Evolutionary conservation across 1,284 basidiomycete genomes (phyloP).

Genomic region (Microbotryum violaceum): DNA sequence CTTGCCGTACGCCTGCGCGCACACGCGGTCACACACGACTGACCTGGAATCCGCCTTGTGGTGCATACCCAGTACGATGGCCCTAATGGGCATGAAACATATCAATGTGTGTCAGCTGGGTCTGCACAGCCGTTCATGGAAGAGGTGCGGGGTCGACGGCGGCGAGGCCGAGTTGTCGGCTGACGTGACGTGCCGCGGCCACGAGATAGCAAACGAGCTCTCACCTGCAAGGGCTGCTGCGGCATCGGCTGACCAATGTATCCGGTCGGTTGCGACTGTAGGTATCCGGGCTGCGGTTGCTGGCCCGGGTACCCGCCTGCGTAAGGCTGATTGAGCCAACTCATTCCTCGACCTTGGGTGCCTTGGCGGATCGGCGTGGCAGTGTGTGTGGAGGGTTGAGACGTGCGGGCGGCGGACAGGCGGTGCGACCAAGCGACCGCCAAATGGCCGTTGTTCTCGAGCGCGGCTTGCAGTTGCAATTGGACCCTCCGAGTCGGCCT

Average conservation of each 20-base stretch:
- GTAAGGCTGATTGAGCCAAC: conserved; percentile 24
- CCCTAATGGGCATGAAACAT: background rate
- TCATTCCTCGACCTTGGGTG: conserved; percentile 6
- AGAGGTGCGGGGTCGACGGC: background rate
- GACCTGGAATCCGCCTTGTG: conserved; percentile 17
- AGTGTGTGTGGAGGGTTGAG: too few species aligned
- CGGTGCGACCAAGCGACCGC: background rate
- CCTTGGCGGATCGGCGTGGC: background rate
- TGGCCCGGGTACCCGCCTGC: conserved; percentile 23
- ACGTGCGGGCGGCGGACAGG: background rate
- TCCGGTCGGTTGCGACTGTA: conserved; percentile 45
- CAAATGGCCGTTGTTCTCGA: too few species aligned
- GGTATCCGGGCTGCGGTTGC: conserved; percentile 44
- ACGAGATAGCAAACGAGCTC: background rate
- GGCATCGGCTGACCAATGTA: conserved; percentile 41
- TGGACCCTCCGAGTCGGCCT: too few species aligned
- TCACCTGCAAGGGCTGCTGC: conserved; percentile 32
- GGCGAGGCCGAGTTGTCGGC: conserved; percentile 7
- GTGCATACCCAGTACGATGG: conserved; percentile 20
- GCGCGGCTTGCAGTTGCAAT: too few species aligned
- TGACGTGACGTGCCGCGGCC: too few species aligned
- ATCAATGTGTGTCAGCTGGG: too few species aligned
- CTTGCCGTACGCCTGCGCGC: too few species aligned
- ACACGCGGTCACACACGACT: background rate
- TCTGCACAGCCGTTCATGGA: background rate